Base-by-base conservation (phyloP, 1,284 basidiomycete species). In the Boletus semigastroideus region DNA sequence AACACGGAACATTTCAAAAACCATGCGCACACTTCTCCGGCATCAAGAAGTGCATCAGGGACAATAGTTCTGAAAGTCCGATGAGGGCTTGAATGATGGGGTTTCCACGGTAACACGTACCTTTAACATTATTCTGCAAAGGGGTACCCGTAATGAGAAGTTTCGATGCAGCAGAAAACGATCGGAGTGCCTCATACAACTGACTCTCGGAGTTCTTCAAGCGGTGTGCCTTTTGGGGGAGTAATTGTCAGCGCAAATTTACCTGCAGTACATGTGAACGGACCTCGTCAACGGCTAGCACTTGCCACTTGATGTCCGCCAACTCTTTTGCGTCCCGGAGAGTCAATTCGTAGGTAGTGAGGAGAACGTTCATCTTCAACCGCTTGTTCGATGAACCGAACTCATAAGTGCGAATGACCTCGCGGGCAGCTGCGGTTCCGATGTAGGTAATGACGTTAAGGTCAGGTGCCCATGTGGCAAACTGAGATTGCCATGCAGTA, bases 41-140 rank as follows among this genome's bases (percentile, higher is more conserved):
- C 86, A 97, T 96, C 56, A 99, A 77, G 79, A 99, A 99, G 70
- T 99, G 97, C 87, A 99, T 97, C 63, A 99, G 75, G 14, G 97
- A 93, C 38, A 98, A 78, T 20, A 99, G 78, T 72, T 99, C 97
- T 94, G 65, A 11, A 42, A 53, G 25, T 57, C 48, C 50, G 47
- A 39, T 30, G n/a, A 42, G 42, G n/a, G 48, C n/a, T 46, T 56
- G 33, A 53, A 54, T 36, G 42, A 53, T 27, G 38, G 34, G 42
- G 28, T 44, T 27, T 44, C 20, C 17, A 42, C 14, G 42, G 53
- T n/a, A 53, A 45, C 48, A 67, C 78, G 51, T 61, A 92, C 93
- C 93, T 76, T 95, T 97, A 65, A 99, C 95, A 68, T 98, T 99
- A 78, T 99, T 99, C 72, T 99, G 97, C 50, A 99, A 77, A 17